A percentile compares a stretch with the other conserved stretches of the same genome.
phyloP scores from a whole-genome alignment of 345 rosid species.

The Triadica sebifera region DNA sequence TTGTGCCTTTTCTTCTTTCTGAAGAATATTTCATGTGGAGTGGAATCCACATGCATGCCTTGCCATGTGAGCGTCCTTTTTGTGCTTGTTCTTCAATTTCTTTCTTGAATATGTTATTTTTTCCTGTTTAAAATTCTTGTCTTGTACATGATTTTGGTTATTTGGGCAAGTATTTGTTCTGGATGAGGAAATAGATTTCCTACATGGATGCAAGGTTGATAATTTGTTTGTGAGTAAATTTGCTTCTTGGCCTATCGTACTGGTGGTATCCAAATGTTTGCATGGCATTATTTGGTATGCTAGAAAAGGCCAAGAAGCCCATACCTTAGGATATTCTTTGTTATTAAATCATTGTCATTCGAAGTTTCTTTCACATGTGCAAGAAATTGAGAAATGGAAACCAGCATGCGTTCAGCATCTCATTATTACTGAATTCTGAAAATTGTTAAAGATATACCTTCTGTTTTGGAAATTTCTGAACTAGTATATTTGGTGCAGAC shows the following conservation, averaged over 20 bases:
- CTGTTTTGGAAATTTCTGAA: neutral
- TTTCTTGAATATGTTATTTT: neutral
- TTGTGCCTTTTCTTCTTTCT: neutral
- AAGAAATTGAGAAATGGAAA: neutral
- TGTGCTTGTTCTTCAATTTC: neutral
- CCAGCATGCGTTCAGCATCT: neutral
- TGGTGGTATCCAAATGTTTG: neutral
- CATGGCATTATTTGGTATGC: neutral
- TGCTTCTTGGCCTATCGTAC: neutral
- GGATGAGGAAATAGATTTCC: neutral
- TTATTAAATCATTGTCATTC: neutral
- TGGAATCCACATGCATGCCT: neutral
- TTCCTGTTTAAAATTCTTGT: neutral
- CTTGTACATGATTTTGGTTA: neutral
- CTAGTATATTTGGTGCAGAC: constrained; percentile 39
- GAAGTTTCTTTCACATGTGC: neutral
- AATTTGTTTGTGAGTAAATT: neutral
- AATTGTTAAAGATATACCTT: neutral
- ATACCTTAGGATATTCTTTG: neutral
- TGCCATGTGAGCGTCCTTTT: neutral
- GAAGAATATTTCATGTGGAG: neutral
- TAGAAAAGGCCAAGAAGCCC: neutral
- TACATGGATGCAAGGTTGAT: no score
- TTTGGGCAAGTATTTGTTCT: neutral
- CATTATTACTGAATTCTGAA: constrained; percentile 1